Base-by-base conservation (phyloP, 2,329 filamentous ascomycete species). In the Aspergillus viridinutans region DNA sequence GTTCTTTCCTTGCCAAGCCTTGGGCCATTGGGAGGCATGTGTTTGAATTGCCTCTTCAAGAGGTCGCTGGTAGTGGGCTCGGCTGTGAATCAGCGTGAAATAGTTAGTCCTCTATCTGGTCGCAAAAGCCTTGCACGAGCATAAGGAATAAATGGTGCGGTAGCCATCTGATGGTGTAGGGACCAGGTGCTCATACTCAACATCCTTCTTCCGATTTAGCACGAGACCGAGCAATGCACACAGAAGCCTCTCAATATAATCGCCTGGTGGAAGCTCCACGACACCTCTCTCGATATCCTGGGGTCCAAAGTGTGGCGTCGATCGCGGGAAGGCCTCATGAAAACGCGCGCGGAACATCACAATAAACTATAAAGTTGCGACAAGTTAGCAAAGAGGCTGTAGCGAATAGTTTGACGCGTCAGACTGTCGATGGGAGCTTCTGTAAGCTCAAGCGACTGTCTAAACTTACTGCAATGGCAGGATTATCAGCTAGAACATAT, bases 291-390 rank as follows among this genome's bases (percentile, higher is more conserved):
- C 94, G 59, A 99, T 85, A 74, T 99, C 95, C 76, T 99, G 93
- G 12, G 94, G 94, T 23, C 94, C 94, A 65, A 96, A 91, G 72
- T 96, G 90, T 63, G 90, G 83, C 38, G 96, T 82, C 32, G 91
- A 94, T 74, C 92, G 89, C 50, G 92, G 89, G 65, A 99, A 94
- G 59, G 86, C 89, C 59, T 96, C 92, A 76, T 84, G 87, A 76
- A 99, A 97, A 70, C 94, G 90, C 75, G 90, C 89, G 74, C 93
- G 87, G 77, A 97, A 99, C 90, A 96, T 97, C 65, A 97, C 91
- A 75, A 99, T 90, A 77, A 99, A 97, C 91, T 97, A 69, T 55
- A 48, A 50, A 55, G 52, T 65, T 68, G 68, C 69, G 65, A 68
- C 62, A 57, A 55, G 64, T 75, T 58, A 75, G 70, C 66, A 62